phyloP scores from a whole-genome alignment of 2,329 filamentous ascomycete species.

The Rutstroemia sp. region DNA sequence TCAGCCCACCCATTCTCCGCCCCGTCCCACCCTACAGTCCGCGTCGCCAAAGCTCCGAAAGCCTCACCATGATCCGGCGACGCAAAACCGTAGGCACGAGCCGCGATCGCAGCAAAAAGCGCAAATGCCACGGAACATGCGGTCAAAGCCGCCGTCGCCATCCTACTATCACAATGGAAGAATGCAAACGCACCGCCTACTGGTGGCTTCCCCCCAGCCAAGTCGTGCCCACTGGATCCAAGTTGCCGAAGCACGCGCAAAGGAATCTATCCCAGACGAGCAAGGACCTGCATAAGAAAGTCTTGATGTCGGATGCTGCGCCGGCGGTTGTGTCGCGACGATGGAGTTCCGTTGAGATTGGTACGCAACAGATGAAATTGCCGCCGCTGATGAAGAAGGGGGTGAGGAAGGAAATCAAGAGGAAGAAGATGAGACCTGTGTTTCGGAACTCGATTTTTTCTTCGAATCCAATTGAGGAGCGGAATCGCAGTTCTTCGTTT shows the following conservation, averaged over 20 bases:
- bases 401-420: background rate
- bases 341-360: conserved; percentile 24
- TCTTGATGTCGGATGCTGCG: conserved; percentile 2
- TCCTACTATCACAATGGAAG: background rate
- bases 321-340: conserved; percentile 14
- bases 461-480: background rate
- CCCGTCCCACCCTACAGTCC: conserved; percentile 16
- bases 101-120: background rate
- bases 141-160: background rate
- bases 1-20: conserved; percentile 8
- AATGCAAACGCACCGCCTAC: conserved; percentile 1
- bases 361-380: conserved; percentile 8
- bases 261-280: too few species aligned
- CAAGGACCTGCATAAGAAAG: background rate
- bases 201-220: conserved; percentile 11
- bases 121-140: conserved; percentile 5
- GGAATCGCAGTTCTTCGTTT: conserved; percentile 13
- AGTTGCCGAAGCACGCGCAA: background rate
- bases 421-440: background rate
- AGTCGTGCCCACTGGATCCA: conserved; percentile 14
- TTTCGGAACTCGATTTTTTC: conserved; percentile 1
- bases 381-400: background rate
- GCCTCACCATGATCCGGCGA: conserved; percentile 18
- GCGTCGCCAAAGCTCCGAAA: conserved; percentile 11
- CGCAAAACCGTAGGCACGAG: conserved; percentile 9